Percentiles rank a stretch among this genome's conserved stretches.
phyloP scores from a whole-genome alignment of 805 yeast species.

The Ogataea dorogensis region DNA sequence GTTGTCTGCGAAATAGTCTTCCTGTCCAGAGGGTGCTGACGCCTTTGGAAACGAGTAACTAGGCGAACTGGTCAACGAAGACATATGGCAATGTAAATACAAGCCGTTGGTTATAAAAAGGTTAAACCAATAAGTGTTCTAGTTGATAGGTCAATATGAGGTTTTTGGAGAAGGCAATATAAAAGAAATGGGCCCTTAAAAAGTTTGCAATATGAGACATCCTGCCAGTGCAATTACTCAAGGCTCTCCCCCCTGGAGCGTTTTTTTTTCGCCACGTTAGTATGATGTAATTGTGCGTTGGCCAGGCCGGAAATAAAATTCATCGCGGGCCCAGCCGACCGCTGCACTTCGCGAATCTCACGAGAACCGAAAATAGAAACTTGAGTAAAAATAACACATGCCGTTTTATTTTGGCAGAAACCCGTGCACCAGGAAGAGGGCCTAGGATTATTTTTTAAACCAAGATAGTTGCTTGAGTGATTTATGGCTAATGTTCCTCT shows the following conservation, averaged over 20 bases:
- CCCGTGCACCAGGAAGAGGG: slow-evolving; percentile 9
- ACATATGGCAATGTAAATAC: slow-evolving; percentile 10
- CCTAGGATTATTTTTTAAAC: no score
- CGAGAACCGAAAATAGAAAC: slow-evolving; percentile 3
- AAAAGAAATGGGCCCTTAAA: slow-evolving; percentile 9
- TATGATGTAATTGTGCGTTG: slow-evolving; percentile 7
- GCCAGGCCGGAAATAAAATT: slow-evolving; percentile 1
- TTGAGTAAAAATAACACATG: background rate
- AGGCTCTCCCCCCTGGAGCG: slow-evolving; percentile 1
- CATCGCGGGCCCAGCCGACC: slow-evolving; percentile 1
- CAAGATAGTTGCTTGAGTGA: no score
- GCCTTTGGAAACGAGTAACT: slow-evolving; percentile 12
- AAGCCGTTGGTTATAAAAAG: slow-evolving; percentile 1
- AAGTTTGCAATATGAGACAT: slow-evolving; percentile 4
- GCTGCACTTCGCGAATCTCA: slow-evolving; percentile 3
- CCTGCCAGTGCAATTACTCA: background rate
- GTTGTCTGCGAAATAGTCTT: slow-evolving; percentile 6
- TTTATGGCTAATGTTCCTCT: slow-evolving; percentile 5
- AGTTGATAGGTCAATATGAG: slow-evolving; percentile 6
- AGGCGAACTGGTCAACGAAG: slow-evolving; percentile 19
- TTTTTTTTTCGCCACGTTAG: background rate
- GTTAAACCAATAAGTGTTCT: background rate
- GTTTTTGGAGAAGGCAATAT: slow-evolving; percentile 5
- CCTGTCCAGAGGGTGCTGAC: slow-evolving; percentile 1
- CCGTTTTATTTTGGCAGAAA: background rate